Percentiles rank a stretch among this genome's conserved stretches.
phyloP scores from a whole-genome alignment of 257 asterid genomes.

The Orobanche coerulescens region DNA sequence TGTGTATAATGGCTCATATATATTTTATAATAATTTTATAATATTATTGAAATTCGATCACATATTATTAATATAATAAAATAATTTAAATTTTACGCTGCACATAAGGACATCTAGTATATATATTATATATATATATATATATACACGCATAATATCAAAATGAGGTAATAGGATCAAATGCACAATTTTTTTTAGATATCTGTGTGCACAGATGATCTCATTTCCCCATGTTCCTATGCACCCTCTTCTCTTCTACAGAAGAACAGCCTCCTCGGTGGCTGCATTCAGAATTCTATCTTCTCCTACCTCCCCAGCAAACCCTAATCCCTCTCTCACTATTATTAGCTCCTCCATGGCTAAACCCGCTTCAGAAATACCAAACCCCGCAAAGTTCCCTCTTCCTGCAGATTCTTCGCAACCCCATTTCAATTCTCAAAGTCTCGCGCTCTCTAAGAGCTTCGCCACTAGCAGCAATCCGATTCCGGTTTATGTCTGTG shows the following conservation, averaged over 20 bases:
- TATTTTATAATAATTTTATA: too few relatives aligned
- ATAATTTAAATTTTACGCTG: too few relatives aligned
- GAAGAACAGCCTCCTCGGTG: slow-evolving; percentile 32
- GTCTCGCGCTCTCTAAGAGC: slow-evolving; percentile 21
- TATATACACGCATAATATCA: too few relatives aligned
- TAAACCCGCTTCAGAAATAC: slow-evolving; percentile 27
- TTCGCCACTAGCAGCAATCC: slow-evolving; percentile 27
- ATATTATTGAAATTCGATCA: too few relatives aligned
- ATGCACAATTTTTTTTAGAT: too few relatives aligned
- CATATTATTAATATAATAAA: too few relatives aligned
- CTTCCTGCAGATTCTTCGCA: slow-evolving; percentile 32
- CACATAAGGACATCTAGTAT: too few relatives aligned
- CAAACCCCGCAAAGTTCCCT: slow-evolving; percentile 28
- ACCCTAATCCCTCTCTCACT: slow-evolving; percentile 29
- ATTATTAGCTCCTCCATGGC: slow-evolving; percentile 21
- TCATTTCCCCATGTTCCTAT: slow-evolving; percentile 21
- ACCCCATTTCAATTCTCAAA: slow-evolving; percentile 29
- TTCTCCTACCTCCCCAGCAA: slow-evolving; percentile 27
- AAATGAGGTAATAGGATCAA: too few relatives aligned
- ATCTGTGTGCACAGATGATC: too few relatives aligned
- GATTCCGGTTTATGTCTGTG: slow-evolving; percentile 4
- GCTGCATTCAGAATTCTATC: slow-evolving; percentile 35
- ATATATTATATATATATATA: too few relatives aligned
- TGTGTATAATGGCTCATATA: too few relatives aligned
- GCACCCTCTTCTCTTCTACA: slow-evolving; percentile 32